A percentile compares a stretch with the other conserved stretches of the same genome.
phyloP scores from a whole-genome alignment of 345 rosid genomes.

The Boechera divaricarpa region DNA sequence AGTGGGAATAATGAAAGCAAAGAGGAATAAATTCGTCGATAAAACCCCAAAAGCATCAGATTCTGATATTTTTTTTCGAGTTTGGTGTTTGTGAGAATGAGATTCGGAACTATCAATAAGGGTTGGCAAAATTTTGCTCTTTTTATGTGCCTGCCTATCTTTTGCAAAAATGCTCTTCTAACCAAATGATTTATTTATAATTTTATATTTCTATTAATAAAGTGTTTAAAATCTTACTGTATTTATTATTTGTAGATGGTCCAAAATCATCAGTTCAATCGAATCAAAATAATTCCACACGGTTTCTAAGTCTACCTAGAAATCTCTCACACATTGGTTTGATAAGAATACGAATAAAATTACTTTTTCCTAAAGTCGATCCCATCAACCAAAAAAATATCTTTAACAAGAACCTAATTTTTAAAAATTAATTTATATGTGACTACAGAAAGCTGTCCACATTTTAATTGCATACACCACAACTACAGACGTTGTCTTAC shows the following conservation, averaged over 20 bases:
- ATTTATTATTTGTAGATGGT: not conserved
- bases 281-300: slow-evolving; percentile 28
- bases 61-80: slow-evolving; percentile 21
- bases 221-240: not conserved
- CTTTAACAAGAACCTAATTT: not conserved
- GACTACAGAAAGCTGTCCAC: not conserved
- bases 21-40: slow-evolving; percentile 40
- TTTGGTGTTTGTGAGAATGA: slow-evolving; percentile 38
- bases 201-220: not conserved
- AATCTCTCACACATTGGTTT: slow-evolving; percentile 35
- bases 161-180: not conserved
- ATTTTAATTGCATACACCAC: slow-evolving; percentile 9
- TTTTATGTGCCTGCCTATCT: not conserved
- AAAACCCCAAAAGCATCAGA: slow-evolving; percentile 33
- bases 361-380: slow-evolving; percentile 32
- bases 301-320: slow-evolving; percentile 28
- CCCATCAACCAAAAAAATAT: slow-evolving; percentile 13
- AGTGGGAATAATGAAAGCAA: slow-evolving; percentile 28
- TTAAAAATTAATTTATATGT: slow-evolving; percentile 9
- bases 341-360: slow-evolving; percentile 40
- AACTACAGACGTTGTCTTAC: not conserved
- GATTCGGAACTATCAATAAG: slow-evolving; percentile 41
- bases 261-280: slow-evolving; percentile 12
- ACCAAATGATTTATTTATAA: too few species aligned
- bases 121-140: slow-evolving; percentile 6